phyloP scores from a whole-genome alignment of 1,284 basidiomycete genomes.

The Peniophora sp. region DNA sequence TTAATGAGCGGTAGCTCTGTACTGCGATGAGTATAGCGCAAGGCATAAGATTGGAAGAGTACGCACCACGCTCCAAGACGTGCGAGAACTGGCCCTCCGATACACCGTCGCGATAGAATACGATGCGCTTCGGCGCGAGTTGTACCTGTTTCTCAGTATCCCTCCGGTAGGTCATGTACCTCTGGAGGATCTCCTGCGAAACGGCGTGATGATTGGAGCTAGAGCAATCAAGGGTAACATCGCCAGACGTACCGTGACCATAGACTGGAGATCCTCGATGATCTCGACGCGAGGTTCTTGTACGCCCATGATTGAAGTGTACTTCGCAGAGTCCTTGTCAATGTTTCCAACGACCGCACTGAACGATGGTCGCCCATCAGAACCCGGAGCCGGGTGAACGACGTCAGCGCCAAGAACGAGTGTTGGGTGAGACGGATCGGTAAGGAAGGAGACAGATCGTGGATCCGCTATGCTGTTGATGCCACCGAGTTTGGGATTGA shows the following conservation, averaged over 20 bases:
- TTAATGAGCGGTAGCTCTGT: constrained; percentile 48
- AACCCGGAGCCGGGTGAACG: constrained; percentile 73
- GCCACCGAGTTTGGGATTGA: constrained; percentile 77
- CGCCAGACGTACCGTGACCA: constrained; percentile 38
- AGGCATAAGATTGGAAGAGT: background rate
- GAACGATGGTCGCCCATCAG: constrained; percentile 66
- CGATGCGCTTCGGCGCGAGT: constrained; percentile 51
- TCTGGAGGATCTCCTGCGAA: constrained; percentile 39
- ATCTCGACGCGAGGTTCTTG: constrained; percentile 68
- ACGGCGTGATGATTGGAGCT: background rate
- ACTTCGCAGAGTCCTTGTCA: constrained; percentile 54
- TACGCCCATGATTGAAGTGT: constrained; percentile 46
- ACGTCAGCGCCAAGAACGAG: constrained; percentile 79
- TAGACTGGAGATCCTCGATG: constrained; percentile 58
- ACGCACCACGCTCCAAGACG: constrained; percentile 52
- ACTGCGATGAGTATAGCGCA: constrained; percentile 2
- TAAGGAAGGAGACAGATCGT: constrained; percentile 49
- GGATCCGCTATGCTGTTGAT: constrained; percentile 69
- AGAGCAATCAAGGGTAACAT: background rate
- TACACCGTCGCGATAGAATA: constrained; percentile 75
- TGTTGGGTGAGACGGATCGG: constrained; percentile 61
- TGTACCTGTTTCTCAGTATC: constrained; percentile 44
- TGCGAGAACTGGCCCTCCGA: constrained; percentile 73
- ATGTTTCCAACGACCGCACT: constrained; percentile 69
- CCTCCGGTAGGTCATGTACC: constrained; percentile 49